Evolutionary conservation across 163 green algal genomes (phyloP).

Genomic region (Prototheca stagnorum): DNA sequence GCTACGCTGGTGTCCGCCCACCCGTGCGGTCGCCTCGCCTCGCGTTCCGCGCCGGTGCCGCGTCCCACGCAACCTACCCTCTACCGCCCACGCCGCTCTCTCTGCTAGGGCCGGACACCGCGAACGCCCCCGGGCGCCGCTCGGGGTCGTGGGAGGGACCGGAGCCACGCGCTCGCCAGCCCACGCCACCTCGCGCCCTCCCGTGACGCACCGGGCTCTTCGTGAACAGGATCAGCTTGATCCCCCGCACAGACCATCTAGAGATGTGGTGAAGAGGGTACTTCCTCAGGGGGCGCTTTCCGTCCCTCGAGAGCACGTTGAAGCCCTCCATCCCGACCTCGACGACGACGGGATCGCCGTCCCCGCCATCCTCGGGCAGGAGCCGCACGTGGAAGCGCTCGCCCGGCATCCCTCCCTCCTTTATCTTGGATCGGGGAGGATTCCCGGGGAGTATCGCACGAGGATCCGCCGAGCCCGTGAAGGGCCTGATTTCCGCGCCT

Average conservation of each 20-base stretch:
- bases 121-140: no score
- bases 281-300: conserved; percentile 32
- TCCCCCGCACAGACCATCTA: conserved; percentile 47
- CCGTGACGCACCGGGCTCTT: conserved; percentile 25
- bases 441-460: not conserved
- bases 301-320: conserved; percentile 35
- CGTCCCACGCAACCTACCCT: no score
- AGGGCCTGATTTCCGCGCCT: no score
- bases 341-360: conserved; percentile 30
- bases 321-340: conserved; percentile 68
- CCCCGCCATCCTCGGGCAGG: conserved; percentile 23
- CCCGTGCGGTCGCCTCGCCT: no score
- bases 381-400: conserved; percentile 37
- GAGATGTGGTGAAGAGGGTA: conserved; percentile 62
- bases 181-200: no score
- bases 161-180: no score
- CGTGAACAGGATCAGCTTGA: conserved; percentile 60
- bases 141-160: no score
- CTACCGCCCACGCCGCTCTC: no score
- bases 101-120: no score
- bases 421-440: not conserved
- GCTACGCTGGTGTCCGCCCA: no score
- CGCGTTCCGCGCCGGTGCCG: no score
- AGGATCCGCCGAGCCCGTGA: no score
- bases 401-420: conserved; percentile 8